These are phyloP conservation scores for Colletotrichum brevisporum DNA, from an alignment of 2,329 filamentous ascomycete genomes.

Conservation along the genomic window DNA sequence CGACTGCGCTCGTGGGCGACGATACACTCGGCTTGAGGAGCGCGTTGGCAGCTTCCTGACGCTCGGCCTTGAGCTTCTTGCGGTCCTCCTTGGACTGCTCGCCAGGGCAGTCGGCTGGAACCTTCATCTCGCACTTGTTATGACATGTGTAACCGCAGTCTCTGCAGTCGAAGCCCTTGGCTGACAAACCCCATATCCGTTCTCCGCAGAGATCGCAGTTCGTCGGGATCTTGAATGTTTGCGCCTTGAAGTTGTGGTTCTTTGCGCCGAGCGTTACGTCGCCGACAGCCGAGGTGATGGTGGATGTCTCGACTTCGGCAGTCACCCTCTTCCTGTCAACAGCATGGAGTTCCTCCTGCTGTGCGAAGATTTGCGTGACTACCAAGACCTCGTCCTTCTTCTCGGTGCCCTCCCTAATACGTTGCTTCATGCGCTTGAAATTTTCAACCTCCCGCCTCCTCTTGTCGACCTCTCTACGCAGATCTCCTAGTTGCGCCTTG, in stretches of 20 bases:
- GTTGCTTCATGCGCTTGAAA: slow-evolving; percentile 80
- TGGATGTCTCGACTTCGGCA: slow-evolving; percentile 92
- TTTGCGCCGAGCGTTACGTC: slow-evolving; percentile 93
- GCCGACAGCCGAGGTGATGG: slow-evolving; percentile 91
- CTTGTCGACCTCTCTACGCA: slow-evolving; percentile 87
- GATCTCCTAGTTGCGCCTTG: slow-evolving; percentile 84
- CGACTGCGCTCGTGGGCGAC: slow-evolving; percentile 62
- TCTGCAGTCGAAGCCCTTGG: slow-evolving; percentile 95
- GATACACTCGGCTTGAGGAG: slow-evolving; percentile 60
- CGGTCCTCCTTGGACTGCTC: slow-evolving; percentile 95
- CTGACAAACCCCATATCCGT: slow-evolving; percentile 95
- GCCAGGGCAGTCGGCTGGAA: slow-evolving; percentile 94
- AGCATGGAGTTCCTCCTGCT: slow-evolving; percentile 89
- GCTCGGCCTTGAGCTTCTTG: slow-evolving; percentile 90
- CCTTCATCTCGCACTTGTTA: slow-evolving; percentile 99
- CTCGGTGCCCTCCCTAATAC: slow-evolving; percentile 85
- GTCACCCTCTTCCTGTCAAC: slow-evolving; percentile 87
- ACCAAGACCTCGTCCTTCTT: slow-evolving; percentile 91
- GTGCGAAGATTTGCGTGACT: slow-evolving; percentile 83
- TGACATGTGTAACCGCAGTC: slow-evolving; percentile 99
- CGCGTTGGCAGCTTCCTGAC: slow-evolving; percentile 83
- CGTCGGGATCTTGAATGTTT: slow-evolving; percentile 99
- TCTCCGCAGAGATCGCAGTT: slow-evolving; percentile 98
- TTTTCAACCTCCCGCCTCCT: slow-evolving; percentile 88
- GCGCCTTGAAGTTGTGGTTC: slow-evolving; percentile 98